Evolutionary conservation across 805 yeast species (phyloP).

Genomic region (Trichomonascus vanleenenianus): DNA sequence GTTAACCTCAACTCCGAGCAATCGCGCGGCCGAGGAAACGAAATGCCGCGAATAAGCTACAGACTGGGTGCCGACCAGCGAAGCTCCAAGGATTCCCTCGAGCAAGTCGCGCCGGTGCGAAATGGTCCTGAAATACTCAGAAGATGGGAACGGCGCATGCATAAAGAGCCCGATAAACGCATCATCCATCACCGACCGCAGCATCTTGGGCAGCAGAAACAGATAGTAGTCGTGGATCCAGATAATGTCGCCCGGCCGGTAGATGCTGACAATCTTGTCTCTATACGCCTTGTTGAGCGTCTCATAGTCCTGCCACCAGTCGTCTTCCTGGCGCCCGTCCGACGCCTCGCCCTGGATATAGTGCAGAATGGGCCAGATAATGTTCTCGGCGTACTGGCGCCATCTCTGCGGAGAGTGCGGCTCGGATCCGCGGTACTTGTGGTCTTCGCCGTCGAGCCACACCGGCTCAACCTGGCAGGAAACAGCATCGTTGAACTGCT

Average conservation of each 20-base stretch:
- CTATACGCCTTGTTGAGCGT: slow-evolving; percentile 87
- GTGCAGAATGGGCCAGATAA: slow-evolving; percentile 91
- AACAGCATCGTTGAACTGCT: neutral
- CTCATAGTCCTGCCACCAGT: slow-evolving; percentile 87
- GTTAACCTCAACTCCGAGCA: slow-evolving; percentile 65
- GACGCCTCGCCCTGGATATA: slow-evolving; percentile 70
- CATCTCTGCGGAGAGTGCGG: slow-evolving; percentile 38
- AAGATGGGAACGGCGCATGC: slow-evolving; percentile 91
- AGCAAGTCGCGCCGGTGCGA: slow-evolving; percentile 74
- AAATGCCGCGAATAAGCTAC: slow-evolving; percentile 85
- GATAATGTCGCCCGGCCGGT: slow-evolving; percentile 81
- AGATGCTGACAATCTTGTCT: slow-evolving; percentile 61
- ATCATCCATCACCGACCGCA: slow-evolving; percentile 68
- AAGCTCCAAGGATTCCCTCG: slow-evolving; percentile 89
- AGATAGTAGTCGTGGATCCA: slow-evolving; percentile 92
- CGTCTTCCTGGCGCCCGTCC: slow-evolving; percentile 56
- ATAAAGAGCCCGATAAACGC: slow-evolving; percentile 71
- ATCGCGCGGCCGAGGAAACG: slow-evolving; percentile 79
- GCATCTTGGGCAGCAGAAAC: slow-evolving; percentile 70
- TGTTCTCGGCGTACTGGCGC: slow-evolving; percentile 85
- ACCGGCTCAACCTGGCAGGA: slow-evolving; percentile 55
- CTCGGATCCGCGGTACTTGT: slow-evolving; percentile 29
- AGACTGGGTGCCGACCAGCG: slow-evolving; percentile 79
- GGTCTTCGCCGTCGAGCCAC: slow-evolving; percentile 77
- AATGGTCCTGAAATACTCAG: slow-evolving; percentile 86